These are phyloP conservation scores for Penicillium italicum DNA, from an alignment of 2,329 filamentous ascomycete genomes.

Conservation along the genomic window DNA sequence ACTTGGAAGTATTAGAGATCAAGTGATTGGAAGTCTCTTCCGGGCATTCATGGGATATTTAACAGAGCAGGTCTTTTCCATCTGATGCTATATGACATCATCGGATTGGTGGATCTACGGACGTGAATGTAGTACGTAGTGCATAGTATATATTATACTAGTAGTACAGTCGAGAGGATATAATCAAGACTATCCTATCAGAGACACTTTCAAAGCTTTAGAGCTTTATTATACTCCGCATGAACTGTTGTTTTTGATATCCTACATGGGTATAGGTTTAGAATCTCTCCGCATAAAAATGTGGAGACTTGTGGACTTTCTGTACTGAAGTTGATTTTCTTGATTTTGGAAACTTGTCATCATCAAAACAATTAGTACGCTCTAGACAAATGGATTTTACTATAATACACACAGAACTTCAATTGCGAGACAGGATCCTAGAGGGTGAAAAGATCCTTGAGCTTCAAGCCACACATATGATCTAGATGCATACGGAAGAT, in stretches of 20 bases:
- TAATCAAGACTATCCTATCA: neutral
- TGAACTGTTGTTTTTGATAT: neutral
- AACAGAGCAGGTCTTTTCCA: neutral
- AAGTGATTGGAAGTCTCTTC: neutral
- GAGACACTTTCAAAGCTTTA: too few relatives aligned
- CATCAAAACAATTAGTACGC: too few relatives aligned
- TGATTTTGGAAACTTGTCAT: neutral
- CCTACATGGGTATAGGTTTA: neutral
- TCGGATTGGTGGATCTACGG: neutral
- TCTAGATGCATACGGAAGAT: too few relatives aligned
- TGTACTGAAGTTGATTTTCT: neutral
- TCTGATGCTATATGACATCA: conserved; percentile 5
- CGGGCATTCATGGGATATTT: neutral
- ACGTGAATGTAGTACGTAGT: too few relatives aligned
- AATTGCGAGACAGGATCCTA: neutral
- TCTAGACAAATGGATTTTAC: neutral
- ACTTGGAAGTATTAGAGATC: neutral
- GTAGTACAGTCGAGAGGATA: neutral
- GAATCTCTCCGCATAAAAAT: neutral
- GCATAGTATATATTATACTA: too few relatives aligned
- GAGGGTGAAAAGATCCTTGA: too few relatives aligned
- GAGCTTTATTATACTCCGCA: neutral
- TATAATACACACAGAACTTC: neutral
- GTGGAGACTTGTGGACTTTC: neutral
- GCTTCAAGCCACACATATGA: too few relatives aligned